Base-by-base conservation (phyloP, 805 yeast genomes). In the Ogataea neopini region DNA sequence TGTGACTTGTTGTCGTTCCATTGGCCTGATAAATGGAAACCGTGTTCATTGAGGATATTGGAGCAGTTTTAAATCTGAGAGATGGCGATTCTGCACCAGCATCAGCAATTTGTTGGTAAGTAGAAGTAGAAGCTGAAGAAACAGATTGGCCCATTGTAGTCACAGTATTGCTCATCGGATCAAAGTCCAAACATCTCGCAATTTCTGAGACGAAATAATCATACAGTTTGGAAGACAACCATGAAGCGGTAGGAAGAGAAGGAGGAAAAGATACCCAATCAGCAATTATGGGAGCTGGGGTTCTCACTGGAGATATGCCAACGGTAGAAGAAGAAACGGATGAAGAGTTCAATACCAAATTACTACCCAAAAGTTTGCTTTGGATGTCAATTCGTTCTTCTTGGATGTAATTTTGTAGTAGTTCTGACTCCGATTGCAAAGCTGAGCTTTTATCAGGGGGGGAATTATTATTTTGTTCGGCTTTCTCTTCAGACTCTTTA, bases 321-420 rank as follows among this genome's bases (percentile, higher is more conserved):
- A 48, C 45, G 5, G 49, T 40, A 8, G 50, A 45, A 3, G 52
- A 35, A 4, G 53, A 49, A 13, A 48, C 29, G 1, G 54, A 45
- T 4, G 59, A 44, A 4, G 51, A 45, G 18, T 36, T 33, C 8
- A 44, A 17, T 4, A 36, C 22, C 13, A 47, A 26, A 19, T 44
- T 49, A 25, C 37, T 45, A 25, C 22, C 40, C 2, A 51, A 35
- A 6, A 52, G 14, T 43, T 50, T 56, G 3, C 45, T 15, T 4
- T 36, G 45, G 13, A 56, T 18, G 38, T 57, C 59, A 11, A 57
- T 34, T 11, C 30, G 47, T 18, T 59, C 59, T 6, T 41, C 44
- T 18, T 48, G 45, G 6, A 50, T 23, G 23, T 42, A 42, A 6
- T 47, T 53, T 4, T 32, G 25, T n/a, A 43, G 44, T 14, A 40